Conservation (phyloP, 371 early-diverging fungal genomes). For the Fennellomyces sp. region DNA sequence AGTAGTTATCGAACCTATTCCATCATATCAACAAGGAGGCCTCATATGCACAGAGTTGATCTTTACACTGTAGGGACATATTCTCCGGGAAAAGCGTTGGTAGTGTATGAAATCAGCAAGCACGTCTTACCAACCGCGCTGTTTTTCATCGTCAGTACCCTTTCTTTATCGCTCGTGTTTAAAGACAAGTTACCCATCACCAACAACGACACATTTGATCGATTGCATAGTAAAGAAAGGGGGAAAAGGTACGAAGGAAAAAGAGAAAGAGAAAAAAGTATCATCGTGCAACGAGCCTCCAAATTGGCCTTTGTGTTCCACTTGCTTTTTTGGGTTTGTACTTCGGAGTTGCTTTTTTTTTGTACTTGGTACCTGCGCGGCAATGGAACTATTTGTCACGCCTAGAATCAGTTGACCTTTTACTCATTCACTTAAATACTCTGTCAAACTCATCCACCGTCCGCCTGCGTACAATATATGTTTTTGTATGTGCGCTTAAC, state of each 20-base stretch:
- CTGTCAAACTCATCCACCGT: too few species aligned
- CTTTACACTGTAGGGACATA: constrained; percentile 81
- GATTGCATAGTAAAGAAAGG: constrained; percentile 76
- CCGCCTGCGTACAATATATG: too few species aligned
- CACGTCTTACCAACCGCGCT: constrained; percentile 89
- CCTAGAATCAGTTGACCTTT: too few species aligned
- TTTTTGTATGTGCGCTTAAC: too few species aligned
- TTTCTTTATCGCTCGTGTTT: too few species aligned
- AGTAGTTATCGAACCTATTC: constrained; percentile 80
- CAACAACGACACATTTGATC: constrained; percentile 98
- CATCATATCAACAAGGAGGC: not conserved
- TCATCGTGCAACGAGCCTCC: too few species aligned
- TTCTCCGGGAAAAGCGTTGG: constrained; percentile 84
- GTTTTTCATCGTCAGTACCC: not conserved
- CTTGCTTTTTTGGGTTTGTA: too few species aligned
- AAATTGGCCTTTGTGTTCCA: too few species aligned
- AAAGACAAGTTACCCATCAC: constrained; percentile 93
- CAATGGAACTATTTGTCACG: too few species aligned
- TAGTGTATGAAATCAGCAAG: constrained; percentile 80
- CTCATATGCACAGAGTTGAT: not conserved
- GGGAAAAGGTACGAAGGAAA: not conserved
- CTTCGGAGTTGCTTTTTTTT: too few species aligned
- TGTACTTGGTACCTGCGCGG: too few species aligned
- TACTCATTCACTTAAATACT: too few species aligned
- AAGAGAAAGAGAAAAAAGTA: not conserved